phyloP scores from a whole-genome alignment of 2,329 filamentous ascomycete genomes.

The Cladophialophora yegresii region DNA sequence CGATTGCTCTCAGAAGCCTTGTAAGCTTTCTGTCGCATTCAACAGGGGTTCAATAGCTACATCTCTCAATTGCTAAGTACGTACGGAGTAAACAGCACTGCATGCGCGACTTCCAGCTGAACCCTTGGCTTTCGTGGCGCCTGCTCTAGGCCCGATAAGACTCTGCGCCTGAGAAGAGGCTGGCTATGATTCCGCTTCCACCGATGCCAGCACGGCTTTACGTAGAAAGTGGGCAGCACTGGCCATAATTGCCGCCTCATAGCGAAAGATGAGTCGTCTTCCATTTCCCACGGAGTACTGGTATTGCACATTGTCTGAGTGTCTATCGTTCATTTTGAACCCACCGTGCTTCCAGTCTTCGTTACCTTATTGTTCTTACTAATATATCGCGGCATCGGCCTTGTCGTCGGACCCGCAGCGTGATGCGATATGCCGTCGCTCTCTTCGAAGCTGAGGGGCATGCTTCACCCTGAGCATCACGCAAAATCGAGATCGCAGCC shows the following conservation, averaged over 20 bases:
- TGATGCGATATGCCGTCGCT: constrained; percentile 20
- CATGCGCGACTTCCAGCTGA: background rate
- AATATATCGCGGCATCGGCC: background rate
- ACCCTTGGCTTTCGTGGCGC: background rate
- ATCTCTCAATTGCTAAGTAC: too few species aligned
- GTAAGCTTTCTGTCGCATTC: background rate
- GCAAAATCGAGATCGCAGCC: constrained; percentile 11
- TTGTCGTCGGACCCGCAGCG: background rate
- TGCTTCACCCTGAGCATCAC: constrained; percentile 10
- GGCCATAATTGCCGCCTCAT: background rate
- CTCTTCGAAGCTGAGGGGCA: constrained; percentile 21
- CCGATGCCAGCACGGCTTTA: background rate
- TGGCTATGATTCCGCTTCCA: background rate
- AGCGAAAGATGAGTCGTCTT: background rate
- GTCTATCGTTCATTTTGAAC: background rate
- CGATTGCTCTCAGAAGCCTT: background rate
- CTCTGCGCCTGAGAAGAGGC: background rate
- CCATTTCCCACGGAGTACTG: background rate
- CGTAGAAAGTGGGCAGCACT: background rate
- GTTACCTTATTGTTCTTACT: background rate
- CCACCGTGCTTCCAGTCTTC: background rate
- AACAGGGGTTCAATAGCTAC: too few species aligned
- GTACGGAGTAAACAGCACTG: too few species aligned
- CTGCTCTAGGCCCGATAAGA: background rate
- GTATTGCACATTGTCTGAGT: background rate